These are phyloP conservation scores for Podosphaera leucotricha DNA, from an alignment of 2,329 filamentous ascomycete species.

Conservation along the genomic window DNA sequence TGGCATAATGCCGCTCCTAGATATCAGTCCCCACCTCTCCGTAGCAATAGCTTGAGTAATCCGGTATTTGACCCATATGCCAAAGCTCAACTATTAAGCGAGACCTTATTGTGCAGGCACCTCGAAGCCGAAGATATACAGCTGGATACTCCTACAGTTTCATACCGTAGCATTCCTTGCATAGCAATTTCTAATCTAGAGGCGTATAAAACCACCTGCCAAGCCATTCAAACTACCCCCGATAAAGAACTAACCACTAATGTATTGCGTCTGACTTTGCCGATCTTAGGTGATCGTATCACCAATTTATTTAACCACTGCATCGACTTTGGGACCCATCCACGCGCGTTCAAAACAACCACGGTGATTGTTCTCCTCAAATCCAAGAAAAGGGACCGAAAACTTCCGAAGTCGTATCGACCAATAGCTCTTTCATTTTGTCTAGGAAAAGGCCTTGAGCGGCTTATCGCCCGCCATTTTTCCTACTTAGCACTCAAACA, in stretches of 20 bases:
- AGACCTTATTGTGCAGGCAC: background rate
- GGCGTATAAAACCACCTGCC: background rate
- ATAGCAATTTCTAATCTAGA: background rate
- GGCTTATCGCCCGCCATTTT: background rate
- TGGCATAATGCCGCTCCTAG: background rate
- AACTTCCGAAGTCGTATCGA: background rate
- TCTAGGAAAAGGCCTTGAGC: background rate
- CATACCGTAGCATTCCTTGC: background rate
- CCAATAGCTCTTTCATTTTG: background rate
- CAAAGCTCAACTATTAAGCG: background rate
- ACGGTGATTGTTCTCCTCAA: background rate
- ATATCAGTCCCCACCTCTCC: background rate
- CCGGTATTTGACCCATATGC: background rate
- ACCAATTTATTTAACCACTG: background rate
- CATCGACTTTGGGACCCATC: background rate
- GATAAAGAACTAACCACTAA: background rate
- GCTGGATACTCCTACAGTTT: background rate
- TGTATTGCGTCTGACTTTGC: background rate
- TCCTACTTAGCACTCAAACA: background rate
- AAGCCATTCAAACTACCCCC: background rate
- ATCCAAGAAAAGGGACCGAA: background rate
- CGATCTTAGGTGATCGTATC: background rate
- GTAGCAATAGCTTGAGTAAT: too few species aligned
- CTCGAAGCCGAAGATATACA: background rate
- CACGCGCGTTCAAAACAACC: background rate